phyloP scores from a whole-genome alignment of 2,329 filamentous ascomycete species.

The Diaporthe velutina region DNA sequence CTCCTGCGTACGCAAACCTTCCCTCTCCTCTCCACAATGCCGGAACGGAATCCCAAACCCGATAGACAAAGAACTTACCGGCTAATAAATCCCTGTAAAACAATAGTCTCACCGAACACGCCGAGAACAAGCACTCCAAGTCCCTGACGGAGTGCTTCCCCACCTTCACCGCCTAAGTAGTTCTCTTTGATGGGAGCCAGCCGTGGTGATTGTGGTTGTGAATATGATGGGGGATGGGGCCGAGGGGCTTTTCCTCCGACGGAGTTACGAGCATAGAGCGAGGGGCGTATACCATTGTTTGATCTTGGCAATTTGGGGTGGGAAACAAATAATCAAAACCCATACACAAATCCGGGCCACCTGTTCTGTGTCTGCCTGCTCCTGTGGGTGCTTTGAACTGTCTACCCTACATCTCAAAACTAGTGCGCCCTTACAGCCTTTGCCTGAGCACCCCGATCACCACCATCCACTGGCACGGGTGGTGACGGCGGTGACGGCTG shows the following conservation, averaged over 20 bases:
- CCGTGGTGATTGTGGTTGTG: background rate
- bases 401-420: conserved; percentile 18
- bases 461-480: conserved; percentile 40
- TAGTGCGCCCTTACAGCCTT: conserved; percentile 56
- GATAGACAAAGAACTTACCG: background rate
- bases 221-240: background rate
- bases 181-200: conserved; percentile 22
- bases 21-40: background rate
- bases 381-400: background rate
- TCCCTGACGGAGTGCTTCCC: conserved; percentile 80
- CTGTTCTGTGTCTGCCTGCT: background rate
- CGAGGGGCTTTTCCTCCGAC: background rate
- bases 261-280: conserved; percentile 42
- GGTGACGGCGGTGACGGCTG: conserved; percentile 39
- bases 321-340: conserved; percentile 21
- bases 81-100: background rate
- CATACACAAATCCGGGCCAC: conserved; percentile 6
- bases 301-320: conserved; percentile 27
- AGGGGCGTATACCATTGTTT: conserved; percentile 39
- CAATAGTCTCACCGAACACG: conserved; percentile 75
- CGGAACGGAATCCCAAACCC: background rate
- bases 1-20: conserved; percentile 68
- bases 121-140: conserved; percentile 83
- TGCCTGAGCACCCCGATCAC: conserved; percentile 41
- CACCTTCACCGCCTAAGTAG: conserved; percentile 49